These are phyloP conservation scores for Zygosaccharomyces kombuchaensis DNA, from an alignment of 805 yeast genomes.

Conservation along the genomic window DNA sequence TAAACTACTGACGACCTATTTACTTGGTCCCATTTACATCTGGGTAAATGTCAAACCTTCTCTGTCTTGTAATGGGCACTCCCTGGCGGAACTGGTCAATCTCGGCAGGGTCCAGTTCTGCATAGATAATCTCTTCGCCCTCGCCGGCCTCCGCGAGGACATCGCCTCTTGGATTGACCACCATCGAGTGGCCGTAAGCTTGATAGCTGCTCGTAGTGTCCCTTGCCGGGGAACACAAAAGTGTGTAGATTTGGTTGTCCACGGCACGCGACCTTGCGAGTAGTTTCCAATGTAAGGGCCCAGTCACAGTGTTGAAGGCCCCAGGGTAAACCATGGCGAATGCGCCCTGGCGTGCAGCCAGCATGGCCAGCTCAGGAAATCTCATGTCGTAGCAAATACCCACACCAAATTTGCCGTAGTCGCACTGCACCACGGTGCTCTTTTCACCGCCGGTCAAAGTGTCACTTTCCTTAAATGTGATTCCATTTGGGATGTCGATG, in stretches of 20 bases:
- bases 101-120: conserved; percentile 61
- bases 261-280: conserved; percentile 70
- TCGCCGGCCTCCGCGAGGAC: conserved; percentile 71
- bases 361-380: conserved; percentile 71
- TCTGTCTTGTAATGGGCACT: conserved; percentile 65
- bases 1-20: neutral
- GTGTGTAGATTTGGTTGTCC: conserved; percentile 67
- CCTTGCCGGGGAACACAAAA: conserved; percentile 87
- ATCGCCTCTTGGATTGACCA: conserved; percentile 59
- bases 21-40: conserved; percentile 26
- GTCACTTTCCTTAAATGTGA: conserved; percentile 77
- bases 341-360: conserved; percentile 62
- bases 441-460: conserved; percentile 74
- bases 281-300: conserved; percentile 79
- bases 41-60: conserved; percentile 59
- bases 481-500: conserved; percentile 86
- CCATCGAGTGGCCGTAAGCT: conserved; percentile 64
- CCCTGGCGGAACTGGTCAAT: conserved; percentile 56
- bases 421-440: conserved; percentile 55
- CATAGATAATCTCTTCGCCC: conserved; percentile 69
- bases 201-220: conserved; percentile 56
- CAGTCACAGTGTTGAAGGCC: conserved; percentile 80
- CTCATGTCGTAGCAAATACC: conserved; percentile 84
- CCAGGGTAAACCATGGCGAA: conserved; percentile 81
- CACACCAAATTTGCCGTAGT: conserved; percentile 56